Evolutionary conservation across 2,329 filamentous ascomycete genomes (phyloP), one percentile per base, ranked within the genome.

Genomic region (Periconia digitata): DNA sequence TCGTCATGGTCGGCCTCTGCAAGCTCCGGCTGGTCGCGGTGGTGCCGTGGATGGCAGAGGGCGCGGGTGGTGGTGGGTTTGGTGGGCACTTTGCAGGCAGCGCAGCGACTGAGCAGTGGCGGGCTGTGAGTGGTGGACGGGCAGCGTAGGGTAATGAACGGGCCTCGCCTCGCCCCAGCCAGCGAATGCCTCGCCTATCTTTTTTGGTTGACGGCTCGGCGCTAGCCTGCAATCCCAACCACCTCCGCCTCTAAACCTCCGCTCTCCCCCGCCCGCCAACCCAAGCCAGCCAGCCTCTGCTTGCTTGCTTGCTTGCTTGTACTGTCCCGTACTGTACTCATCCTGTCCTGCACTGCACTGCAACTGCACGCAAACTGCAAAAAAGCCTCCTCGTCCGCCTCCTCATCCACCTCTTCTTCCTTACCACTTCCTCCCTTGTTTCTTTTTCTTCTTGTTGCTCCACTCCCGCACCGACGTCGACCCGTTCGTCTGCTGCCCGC

Each of bases 161-260:
- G 51, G 44, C 49, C 53, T 57, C 59, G 58, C 54, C 52, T 32
- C 27, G 27, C 27, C 27, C n/a, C 27, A 15, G n/a, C 56, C 51
- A 66, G 61, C 56, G 24, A 53, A 65, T 62, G 67, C 65, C 62
- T 71, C 70, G 70, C 66, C 66, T 72, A 70, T 71, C 64, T 54
- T 36, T 56, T 49, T 56, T 64, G 65, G 62, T 67, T 63, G 65
- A 65, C 59, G 64, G 61, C 59, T 59, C 54, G 47, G 59, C 63
- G 58, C 69, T 71, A 71, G 70, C 65, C 62, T 57, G 55, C 58
- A 63, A 68, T 72, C 69, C 70, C 69, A 72, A 72, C 70, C 69
- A 70, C 70, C 69, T 69, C 64, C 65, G 63, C 69, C 62, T 66
- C 64, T 64, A 68, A 62, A 65, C 67, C 62, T 63, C 63, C 64